These are phyloP conservation scores for Phyllosticta paracitricarpa DNA, from an alignment of 2,329 filamentous ascomycete species.

Conservation along the genomic window DNA sequence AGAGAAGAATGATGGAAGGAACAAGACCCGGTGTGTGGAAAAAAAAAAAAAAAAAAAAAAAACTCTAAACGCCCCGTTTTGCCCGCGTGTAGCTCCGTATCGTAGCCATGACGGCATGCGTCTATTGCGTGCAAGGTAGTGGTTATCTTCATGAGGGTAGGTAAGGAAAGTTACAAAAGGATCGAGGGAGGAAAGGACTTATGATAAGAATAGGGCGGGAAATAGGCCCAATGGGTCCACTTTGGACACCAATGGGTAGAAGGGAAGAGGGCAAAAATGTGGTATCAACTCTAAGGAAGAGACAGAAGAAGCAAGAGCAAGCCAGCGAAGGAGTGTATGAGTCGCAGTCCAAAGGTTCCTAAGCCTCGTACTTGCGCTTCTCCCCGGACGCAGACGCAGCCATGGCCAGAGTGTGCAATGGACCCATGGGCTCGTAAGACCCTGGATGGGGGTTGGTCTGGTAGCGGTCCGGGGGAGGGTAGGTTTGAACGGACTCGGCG, in stretches of 20 bases:
- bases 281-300: neutral
- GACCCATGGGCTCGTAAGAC: neutral
- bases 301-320: neutral
- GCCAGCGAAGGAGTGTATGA: neutral
- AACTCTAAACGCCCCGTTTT: constrained; percentile 6
- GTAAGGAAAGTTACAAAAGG: neutral
- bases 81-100: constrained; percentile 12
- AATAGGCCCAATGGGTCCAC: neutral
- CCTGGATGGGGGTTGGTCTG: constrained; percentile 12
- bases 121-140: constrained; percentile 22
- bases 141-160: neutral
- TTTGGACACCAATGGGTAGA: neutral
- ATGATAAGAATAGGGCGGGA: neutral
- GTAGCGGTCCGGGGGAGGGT: constrained; percentile 3
- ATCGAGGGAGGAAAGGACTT: neutral
- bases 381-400: constrained; percentile 19
- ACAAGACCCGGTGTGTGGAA: neutral
- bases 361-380: constrained; percentile 26
- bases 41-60: neutral
- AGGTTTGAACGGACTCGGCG: constrained; percentile 19
- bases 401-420: constrained; percentile 28
- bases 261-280: neutral
- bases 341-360: neutral
- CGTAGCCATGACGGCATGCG: constrained; percentile 32
- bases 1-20: neutral